Conservation (phyloP, 306 rosid genomes). For the Rubus idaeus region DNA sequence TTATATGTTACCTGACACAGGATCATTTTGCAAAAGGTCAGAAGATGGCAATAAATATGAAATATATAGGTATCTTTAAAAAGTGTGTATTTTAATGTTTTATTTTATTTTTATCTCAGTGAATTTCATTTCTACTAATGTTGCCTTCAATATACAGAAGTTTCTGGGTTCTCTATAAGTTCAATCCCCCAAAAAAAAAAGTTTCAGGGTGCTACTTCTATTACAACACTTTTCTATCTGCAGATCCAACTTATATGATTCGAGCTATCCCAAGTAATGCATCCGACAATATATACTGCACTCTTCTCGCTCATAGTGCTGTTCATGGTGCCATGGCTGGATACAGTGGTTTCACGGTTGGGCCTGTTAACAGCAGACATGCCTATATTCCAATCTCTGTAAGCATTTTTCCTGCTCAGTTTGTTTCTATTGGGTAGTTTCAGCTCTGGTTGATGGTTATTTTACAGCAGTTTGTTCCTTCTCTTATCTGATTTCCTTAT, state of each 20-base stretch:
- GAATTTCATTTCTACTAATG: neutral
- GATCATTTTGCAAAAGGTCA: slow-evolving; percentile 60
- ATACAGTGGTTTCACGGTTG: slow-evolving; percentile 84
- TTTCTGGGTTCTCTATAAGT: neutral
- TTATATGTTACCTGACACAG: slow-evolving; percentile 37
- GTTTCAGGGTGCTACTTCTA: neutral
- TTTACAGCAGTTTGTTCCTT: neutral
- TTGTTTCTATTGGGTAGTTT: slow-evolving; percentile 14
- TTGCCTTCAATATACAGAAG: neutral
- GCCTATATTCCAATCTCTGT: slow-evolving; percentile 90
- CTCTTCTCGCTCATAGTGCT: slow-evolving; percentile 95
- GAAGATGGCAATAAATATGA: slow-evolving; percentile 76
- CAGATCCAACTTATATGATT: slow-evolving; percentile 98
- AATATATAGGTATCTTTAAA: slow-evolving; percentile 72
- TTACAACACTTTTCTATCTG: slow-evolving; percentile 18
- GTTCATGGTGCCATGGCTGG: slow-evolving; percentile 99
- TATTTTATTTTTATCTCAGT: neutral
- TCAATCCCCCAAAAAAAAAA: too few species aligned
- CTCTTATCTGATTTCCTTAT: neutral
- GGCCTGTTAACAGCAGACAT: slow-evolving; percentile 83
- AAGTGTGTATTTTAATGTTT: neutral
- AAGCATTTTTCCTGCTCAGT: slow-evolving; percentile 42
- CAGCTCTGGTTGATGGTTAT: neutral
- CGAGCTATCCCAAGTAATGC: slow-evolving; percentile 98
- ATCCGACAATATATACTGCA: slow-evolving; percentile 89